These are phyloP conservation scores for Zymoseptoria crescenta DNA, from an alignment of 2,329 filamentous ascomycete species.

Conservation along the genomic window DNA sequence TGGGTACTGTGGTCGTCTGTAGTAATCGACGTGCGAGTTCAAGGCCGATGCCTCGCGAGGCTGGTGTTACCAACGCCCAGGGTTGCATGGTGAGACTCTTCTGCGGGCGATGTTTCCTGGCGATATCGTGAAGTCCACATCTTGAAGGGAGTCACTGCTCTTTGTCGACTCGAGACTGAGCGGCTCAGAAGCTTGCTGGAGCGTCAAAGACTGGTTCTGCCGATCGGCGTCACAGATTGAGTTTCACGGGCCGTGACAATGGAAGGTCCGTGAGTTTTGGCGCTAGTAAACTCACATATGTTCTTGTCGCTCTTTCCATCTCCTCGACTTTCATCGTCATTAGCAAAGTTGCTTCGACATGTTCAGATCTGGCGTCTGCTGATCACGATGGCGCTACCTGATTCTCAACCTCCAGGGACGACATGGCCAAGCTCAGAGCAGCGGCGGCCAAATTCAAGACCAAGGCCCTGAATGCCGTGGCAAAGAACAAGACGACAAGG, in stretches of 20 bases:
- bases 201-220: not conserved
- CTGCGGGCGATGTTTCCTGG: not conserved
- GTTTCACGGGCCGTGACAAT: not conserved
- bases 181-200: not conserved
- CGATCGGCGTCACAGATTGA: slow-evolving; percentile 3
- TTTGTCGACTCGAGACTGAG: not conserved
- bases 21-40: slow-evolving; percentile 53
- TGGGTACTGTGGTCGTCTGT: slow-evolving; percentile 48
- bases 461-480: not conserved
- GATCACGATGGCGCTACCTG: not conserved
- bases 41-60: slow-evolving; percentile 57
- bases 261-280: not conserved
- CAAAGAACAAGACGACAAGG: not conserved
- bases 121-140: not conserved
- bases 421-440: not conserved
- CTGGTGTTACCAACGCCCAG: slow-evolving; percentile 49
- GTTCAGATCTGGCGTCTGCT: not conserved
- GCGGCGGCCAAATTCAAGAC: not conserved
- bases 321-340: not conserved
- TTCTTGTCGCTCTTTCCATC: not conserved
- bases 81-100: slow-evolving; percentile 32
- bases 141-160: not conserved
- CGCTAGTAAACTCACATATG: not conserved
- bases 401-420: not conserved
- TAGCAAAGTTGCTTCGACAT: not conserved